Conservation (phyloP, 2,329 filamentous ascomycete genomes). For the Pleurostoma richardsiae region DNA sequence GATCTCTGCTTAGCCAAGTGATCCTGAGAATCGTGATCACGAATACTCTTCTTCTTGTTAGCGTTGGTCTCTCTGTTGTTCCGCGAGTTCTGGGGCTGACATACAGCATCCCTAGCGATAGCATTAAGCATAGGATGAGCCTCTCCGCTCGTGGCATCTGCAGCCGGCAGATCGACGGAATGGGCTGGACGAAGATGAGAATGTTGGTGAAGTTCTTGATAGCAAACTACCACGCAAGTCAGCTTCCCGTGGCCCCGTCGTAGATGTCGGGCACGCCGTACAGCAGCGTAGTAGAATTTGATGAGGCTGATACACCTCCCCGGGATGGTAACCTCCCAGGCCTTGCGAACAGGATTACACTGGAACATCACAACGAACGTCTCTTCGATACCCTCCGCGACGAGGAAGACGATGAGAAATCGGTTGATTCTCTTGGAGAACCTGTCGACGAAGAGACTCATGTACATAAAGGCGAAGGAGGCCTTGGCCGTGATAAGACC, state of each 20-base stretch:
- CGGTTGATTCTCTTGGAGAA: constrained; percentile 5
- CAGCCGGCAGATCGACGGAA: constrained; percentile 9
- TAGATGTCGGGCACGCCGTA: neutral
- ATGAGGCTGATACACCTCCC: constrained; percentile 2
- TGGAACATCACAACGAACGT: constrained; percentile 4
- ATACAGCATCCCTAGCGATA: neutral
- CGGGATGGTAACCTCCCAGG: neutral
- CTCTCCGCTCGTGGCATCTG: constrained; percentile 5
- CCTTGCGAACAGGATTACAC: constrained; percentile 5
- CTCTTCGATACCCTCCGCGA: constrained; percentile 7
- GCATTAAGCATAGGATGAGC: neutral
- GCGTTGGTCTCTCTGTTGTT: neutral
- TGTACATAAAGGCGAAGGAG: constrained; percentile 7
- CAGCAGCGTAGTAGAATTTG: constrained; percentile 1
- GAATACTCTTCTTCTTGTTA: neutral
- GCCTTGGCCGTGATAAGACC: constrained; percentile 6
- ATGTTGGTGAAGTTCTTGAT: constrained; percentile 7
- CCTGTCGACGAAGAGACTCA: constrained; percentile 5
- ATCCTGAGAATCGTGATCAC: constrained; percentile 6
- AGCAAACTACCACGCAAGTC: constrained; percentile 4
- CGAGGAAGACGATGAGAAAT: neutral
- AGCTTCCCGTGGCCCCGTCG: neutral
- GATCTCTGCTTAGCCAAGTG: neutral
- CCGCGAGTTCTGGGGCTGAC: neutral
- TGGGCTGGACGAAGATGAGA: constrained; percentile 8